Percentiles rank a stretch among this genome's conserved stretches.
Evolutionary conservation across 768 basidiomycete genomes (phyloP).

Genomic region (Kwoniella sp.): DNA sequence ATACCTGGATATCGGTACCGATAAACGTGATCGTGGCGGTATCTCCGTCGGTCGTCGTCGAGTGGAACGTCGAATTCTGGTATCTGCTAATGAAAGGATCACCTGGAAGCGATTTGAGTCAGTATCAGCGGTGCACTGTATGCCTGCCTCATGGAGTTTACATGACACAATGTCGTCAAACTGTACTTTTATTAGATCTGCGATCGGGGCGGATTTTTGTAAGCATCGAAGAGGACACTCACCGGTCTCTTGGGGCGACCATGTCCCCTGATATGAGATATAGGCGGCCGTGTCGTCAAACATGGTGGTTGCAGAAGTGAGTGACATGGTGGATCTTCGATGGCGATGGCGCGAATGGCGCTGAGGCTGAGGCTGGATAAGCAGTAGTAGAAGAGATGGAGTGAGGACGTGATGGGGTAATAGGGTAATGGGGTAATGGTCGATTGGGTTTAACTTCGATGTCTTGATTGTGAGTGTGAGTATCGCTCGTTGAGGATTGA

Average conservation of each 20-base stretch:
- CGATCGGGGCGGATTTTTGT: no score
- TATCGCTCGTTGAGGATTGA: no score
- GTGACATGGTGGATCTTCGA: background rate
- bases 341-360: no score
- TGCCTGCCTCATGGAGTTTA: background rate
- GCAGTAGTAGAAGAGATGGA: no score
- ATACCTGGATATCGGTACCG: conserved; percentile 9
- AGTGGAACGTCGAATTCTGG: conserved; percentile 12
- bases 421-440: no score
- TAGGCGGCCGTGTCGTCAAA: conserved; percentile 9
- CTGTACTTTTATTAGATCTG: no score
- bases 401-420: no score
- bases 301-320: background rate
- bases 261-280: conserved; percentile 4
- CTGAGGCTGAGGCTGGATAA: no score
- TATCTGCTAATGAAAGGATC: conserved; percentile 8
- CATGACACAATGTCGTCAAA: no score
- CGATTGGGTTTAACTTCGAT: no score
- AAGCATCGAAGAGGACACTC: background rate
- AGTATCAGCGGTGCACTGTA: background rate
- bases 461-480: no score
- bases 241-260: conserved; percentile 2
- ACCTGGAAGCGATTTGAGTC: background rate
- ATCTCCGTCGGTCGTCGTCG: conserved; percentile 4
- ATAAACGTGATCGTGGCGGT: conserved; percentile 11